A percentile compares a stretch with the other conserved stretches of the same genome.
Evolutionary conservation across 805 yeast species (phyloP).

Genomic region (Yamadazyma akitaensis): DNA sequence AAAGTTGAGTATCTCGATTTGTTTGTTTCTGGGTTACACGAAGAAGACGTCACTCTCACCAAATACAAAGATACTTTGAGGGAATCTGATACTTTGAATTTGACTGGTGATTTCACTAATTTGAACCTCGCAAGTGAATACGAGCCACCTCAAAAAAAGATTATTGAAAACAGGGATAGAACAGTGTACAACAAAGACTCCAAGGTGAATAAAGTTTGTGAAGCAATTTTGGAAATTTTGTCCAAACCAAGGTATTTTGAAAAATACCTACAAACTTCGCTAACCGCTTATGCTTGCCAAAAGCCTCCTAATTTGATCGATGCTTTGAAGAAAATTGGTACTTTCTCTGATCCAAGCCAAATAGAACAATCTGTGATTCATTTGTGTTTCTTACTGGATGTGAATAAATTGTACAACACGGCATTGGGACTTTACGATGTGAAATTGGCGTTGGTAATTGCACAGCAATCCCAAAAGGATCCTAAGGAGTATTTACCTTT

Average conservation of each 20-base stretch:
- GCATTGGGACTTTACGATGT: conserved; percentile 83
- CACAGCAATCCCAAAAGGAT: conserved; percentile 96
- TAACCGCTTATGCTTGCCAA: conserved; percentile 91
- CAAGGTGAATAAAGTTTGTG: conserved; percentile 77
- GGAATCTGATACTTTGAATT: conserved; percentile 15
- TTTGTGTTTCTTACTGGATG: conserved; percentile 86
- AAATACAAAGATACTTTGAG: conserved; percentile 73
- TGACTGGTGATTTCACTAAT: conserved; percentile 9
- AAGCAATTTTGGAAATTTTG: conserved; percentile 59
- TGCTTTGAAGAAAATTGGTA: conserved; percentile 65
- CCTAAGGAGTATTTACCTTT: conserved; percentile 97
- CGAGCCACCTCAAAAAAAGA: conserved; percentile 23
- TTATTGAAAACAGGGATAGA: conserved; percentile 37
- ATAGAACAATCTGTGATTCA: conserved; percentile 68
- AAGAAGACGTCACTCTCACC: conserved; percentile 79
- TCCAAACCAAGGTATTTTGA: conserved; percentile 47
- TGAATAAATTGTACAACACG: conserved; percentile 71
- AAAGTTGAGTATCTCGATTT: conserved; percentile 77
- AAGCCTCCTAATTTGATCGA: conserved; percentile 79
- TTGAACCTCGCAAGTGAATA: conserved; percentile 16
- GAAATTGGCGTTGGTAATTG: conserved; percentile 73
- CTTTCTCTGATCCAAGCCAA: conserved; percentile 45
- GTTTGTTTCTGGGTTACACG: conserved; percentile 79
- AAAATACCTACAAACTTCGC: conserved; percentile 67
- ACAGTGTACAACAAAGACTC: conserved; percentile 38